Percentiles rank a stretch among this genome's conserved stretches.
Conservation (phyloP, 2,329 filamentous ascomycete species). For the Kalaharituber pfeilii region DNA sequence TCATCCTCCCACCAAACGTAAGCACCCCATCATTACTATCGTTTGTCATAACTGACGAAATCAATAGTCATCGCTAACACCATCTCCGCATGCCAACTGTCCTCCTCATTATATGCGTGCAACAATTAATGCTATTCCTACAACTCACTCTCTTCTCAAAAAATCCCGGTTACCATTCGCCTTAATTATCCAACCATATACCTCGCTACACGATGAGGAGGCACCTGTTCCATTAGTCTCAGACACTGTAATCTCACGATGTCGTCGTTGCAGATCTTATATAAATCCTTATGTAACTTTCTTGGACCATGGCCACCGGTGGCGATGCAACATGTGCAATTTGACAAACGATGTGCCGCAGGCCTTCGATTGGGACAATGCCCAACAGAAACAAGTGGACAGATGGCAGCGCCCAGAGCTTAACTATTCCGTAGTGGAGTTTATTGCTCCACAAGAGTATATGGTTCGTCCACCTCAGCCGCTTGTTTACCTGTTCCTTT, state of each 20-base stretch:
- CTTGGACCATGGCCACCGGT: slow-evolving; percentile 88
- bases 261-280: slow-evolving; percentile 86
- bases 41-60: slow-evolving; percentile 52
- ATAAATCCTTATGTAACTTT: slow-evolving; percentile 97
- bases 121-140: slow-evolving; percentile 83
- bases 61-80: slow-evolving; percentile 40
- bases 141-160: slow-evolving; percentile 80
- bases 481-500: slow-evolving; percentile 84
- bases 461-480: slow-evolving; percentile 97
- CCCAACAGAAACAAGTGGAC: slow-evolving; percentile 77
- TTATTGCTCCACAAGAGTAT: slow-evolving; percentile 95
- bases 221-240: slow-evolving; percentile 81
- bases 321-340: slow-evolving; percentile 99
- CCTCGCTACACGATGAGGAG: slow-evolving; percentile 77
- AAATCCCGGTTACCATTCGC: slow-evolving; percentile 94
- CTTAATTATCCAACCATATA: slow-evolving; percentile 90
- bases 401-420: slow-evolving; percentile 82
- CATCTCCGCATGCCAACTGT: slow-evolving; percentile 81
- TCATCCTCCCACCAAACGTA: slow-evolving; percentile 82
- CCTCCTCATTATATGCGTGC: slow-evolving; percentile 87
- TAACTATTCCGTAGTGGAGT: slow-evolving; percentile 93
- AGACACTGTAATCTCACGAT: slow-evolving; percentile 93
- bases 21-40: slow-evolving; percentile 31
- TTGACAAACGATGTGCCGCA: slow-evolving; percentile 98
- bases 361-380: slow-evolving; percentile 94